Evolutionary conservation across 2,329 filamentous ascomycete genomes (phyloP).

Genomic region (Didymella pomorum): DNA sequence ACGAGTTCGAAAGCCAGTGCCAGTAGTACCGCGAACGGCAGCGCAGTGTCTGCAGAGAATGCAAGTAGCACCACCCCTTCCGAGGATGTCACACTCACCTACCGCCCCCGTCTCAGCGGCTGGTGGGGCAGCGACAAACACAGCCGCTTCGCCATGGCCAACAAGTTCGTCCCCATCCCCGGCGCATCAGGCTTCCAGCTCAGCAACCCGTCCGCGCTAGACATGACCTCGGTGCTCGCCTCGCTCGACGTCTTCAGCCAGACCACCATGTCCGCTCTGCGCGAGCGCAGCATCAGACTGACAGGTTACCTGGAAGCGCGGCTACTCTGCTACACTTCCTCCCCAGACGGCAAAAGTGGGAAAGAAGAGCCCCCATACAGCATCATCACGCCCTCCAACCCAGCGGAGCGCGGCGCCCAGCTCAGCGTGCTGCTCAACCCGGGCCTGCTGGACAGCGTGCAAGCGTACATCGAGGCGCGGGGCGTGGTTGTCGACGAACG

Average conservation of each 20-base stretch:
- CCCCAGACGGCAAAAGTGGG: not conserved
- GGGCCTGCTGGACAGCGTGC: slow-evolving; percentile 74
- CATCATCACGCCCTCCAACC: slow-evolving; percentile 75
- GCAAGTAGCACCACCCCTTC: not conserved
- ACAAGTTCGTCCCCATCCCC: slow-evolving; percentile 76
- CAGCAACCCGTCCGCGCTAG: slow-evolving; percentile 83
- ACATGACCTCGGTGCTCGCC: slow-evolving; percentile 76
- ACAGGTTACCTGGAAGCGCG: slow-evolving; percentile 77
- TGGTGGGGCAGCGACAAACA: slow-evolving; percentile 88
- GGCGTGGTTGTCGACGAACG: slow-evolving; percentile 84
- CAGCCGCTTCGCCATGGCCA: slow-evolving; percentile 83
- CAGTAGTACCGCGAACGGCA: not conserved
- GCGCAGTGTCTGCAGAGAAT: not conserved
- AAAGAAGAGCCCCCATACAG: slow-evolving; percentile 47
- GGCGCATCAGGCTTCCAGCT: slow-evolving; percentile 85
- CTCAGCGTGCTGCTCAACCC: slow-evolving; percentile 74
- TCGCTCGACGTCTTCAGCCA: slow-evolving; percentile 77
- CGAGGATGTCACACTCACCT: slow-evolving; percentile 49
- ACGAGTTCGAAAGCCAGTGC: not conserved
- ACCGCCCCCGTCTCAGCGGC: slow-evolving; percentile 73
- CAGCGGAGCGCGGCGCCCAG: slow-evolving; percentile 76
- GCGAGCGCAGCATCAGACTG: slow-evolving; percentile 74
- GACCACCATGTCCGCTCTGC: slow-evolving; percentile 72
- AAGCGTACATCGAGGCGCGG: slow-evolving; percentile 68
- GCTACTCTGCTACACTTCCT: slow-evolving; percentile 29